A percentile compares a stretch with the other conserved stretches of the same genome.
Conservation (phyloP, 202 grass and related monocot genomes). For the Bolboschoenoplectus hybrid region DNA sequence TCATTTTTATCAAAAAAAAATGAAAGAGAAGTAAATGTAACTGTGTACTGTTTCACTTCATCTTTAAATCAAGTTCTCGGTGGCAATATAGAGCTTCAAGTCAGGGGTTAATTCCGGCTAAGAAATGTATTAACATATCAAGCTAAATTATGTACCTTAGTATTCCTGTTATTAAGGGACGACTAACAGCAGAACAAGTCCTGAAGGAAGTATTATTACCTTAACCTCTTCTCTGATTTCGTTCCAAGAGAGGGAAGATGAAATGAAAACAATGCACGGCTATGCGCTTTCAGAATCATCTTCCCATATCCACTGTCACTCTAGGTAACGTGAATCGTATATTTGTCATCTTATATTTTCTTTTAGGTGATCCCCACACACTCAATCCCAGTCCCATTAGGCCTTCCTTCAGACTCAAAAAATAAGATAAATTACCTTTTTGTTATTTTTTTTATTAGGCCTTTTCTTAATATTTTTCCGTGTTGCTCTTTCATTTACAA, state of each 20-base stretch:
- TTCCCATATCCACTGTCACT: not conserved
- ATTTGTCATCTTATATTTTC: not conserved
- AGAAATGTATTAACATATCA: not conserved
- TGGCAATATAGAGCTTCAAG: not conserved
- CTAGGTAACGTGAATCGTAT: too few species aligned
- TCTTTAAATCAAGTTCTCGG: constrained; percentile 11
- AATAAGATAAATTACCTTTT: too few species aligned
- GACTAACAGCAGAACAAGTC: not conserved
- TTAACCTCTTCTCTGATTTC: not conserved
- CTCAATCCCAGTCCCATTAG: too few species aligned
- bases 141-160: not conserved
- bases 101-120: not conserved
- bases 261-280: not conserved
- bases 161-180: not conserved
- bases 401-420: too few species aligned
- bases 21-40: too few species aligned
- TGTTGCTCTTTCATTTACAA: too few species aligned
- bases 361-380: not conserved
- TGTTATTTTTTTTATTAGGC: too few species aligned
- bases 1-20: not conserved
- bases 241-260: not conserved
- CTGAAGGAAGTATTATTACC: not conserved
- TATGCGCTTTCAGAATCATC: not conserved
- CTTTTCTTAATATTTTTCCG: too few species aligned
- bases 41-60: not conserved